Evolutionary conservation across 345 rosid species (phyloP), one percentile per base, ranked within the genome.

Genomic region (Noccaea bulbosa): DNA sequence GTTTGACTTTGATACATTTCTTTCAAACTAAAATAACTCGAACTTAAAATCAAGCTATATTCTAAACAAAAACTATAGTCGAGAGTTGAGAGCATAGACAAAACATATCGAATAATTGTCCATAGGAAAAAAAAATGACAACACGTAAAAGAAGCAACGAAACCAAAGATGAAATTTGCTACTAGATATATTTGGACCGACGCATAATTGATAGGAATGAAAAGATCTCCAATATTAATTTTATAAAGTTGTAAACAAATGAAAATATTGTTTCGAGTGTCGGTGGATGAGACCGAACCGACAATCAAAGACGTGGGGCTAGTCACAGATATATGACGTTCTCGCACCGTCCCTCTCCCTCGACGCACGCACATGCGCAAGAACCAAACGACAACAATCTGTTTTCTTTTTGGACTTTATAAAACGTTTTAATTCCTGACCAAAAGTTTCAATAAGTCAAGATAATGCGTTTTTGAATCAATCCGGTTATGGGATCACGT

Each of bases 231-330:
- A 59, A 16, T 45, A 2, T 6, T 12, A 33, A 48, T 1, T 22
- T 4, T n/a, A n/a, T 27, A 60, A 12, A 43, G 20, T 50, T 38
- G 40, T 45, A 63, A 72, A 46, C 56, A 72, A 65, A 41, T 58
- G 53, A 45, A 64, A 60, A 61, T 11, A 11, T 4, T 15, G 64
- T 52, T 35, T 50, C 3, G 62, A 59, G 70, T 75, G 78, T 75
- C 78, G 78, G 78, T 75, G 65, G 78, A 75, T 53, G 64, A 62
- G 70, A 68, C 78, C 74, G 64, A 75, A 75, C 74, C 64, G 74
- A 75, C 78, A 75, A 75, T 75, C 37, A 75, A 61, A 75, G 69
- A 75, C 74, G 78, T 75, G 78, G 74, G 78, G 49, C 27, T 75
- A 61, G 38, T 68, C 65, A 16, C 69, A 62, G 57, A 57, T 60